phyloP scores from a whole-genome alignment of 192 early-diverging fungal species.

The Rhizophagus clarus region DNA sequence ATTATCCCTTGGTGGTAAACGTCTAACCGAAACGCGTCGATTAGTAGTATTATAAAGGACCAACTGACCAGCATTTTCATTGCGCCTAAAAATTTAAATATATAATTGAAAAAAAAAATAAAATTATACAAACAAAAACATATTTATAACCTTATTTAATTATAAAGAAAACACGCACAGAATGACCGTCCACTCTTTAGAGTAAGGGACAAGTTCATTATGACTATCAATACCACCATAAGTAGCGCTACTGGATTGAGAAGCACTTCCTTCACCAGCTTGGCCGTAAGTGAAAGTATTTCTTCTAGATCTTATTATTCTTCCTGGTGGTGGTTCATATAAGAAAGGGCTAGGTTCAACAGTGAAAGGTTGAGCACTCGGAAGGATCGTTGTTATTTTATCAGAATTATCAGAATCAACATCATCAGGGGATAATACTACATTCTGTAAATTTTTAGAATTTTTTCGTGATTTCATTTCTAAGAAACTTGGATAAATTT shows the following conservation, averaged over 20 bases:
- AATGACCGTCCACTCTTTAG: slow-evolving; percentile 58
- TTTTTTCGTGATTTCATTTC: no score
- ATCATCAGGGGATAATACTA: no score
- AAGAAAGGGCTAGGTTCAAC: background rate
- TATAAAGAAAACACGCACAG: slow-evolving; percentile 40
- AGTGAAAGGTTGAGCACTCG: no score
- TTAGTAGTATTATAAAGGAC: slow-evolving; percentile 70
- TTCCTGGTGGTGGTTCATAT: background rate
- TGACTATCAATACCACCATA: background rate
- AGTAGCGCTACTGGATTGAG: background rate
- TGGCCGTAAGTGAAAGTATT: slow-evolving; percentile 6
- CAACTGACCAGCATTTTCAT: slow-evolving; percentile 50
- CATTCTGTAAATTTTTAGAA: no score
- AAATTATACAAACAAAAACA: background rate
- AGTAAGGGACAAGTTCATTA: slow-evolving; percentile 56
- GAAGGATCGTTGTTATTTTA: no score
- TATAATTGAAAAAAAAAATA: slow-evolving; percentile 1
- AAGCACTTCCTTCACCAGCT: background rate
- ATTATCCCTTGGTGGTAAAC: slow-evolving; percentile 35
- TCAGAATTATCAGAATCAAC: no score
- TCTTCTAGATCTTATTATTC: slow-evolving; percentile 1
- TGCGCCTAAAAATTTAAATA: slow-evolving; percentile 36
- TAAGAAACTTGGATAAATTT: no score
- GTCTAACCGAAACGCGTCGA: slow-evolving; percentile 52
- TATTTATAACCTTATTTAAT: background rate